A percentile compares a stretch with the other conserved stretches of the same genome.
Evolutionary conservation across 129 eudicot species (phyloP).

Genomic region (Artemisia tridentata): DNA sequence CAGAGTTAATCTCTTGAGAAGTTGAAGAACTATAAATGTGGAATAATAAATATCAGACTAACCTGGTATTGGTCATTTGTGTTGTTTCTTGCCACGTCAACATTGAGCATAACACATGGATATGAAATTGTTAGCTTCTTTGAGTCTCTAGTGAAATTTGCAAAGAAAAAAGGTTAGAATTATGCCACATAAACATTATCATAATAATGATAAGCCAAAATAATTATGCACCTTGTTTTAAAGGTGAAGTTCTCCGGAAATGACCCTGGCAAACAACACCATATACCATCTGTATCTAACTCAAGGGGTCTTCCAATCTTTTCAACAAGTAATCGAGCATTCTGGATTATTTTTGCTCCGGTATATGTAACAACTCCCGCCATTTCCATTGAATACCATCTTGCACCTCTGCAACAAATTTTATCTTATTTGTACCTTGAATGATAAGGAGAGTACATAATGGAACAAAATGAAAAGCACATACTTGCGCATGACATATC

Average conservation of each 20-base stretch:
- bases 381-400: slow-evolving; percentile 99
- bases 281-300: slow-evolving; percentile 97
- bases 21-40: slow-evolving; percentile 10
- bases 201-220: not conserved
- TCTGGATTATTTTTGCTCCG: slow-evolving; percentile 96
- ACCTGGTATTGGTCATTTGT: slow-evolving; percentile 99
- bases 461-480: slow-evolving; percentile 22
- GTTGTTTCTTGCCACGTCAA: slow-evolving; percentile 93
- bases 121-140: slow-evolving; percentile 93
- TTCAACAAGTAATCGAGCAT: slow-evolving; percentile 85
- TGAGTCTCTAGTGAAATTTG: slow-evolving; percentile 45
- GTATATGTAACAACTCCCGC: slow-evolving; percentile 99
- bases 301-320: slow-evolving; percentile 97
- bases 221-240: slow-evolving; percentile 54
- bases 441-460: slow-evolving; percentile 4
- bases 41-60: slow-evolving; percentile 15
- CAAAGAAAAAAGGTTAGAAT: not conserved
- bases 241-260: slow-evolving; percentile 97
- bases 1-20: slow-evolving; percentile 3
- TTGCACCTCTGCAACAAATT: slow-evolving; percentile 77
- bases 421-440: slow-evolving; percentile 19
- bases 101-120: slow-evolving; percentile 99
- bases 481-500: slow-evolving; percentile 99
- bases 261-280: slow-evolving; percentile 96
- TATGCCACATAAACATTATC: not conserved